Conservation (phyloP, 352 stramenopile species). For the Phytophthora fragariae region DNA sequence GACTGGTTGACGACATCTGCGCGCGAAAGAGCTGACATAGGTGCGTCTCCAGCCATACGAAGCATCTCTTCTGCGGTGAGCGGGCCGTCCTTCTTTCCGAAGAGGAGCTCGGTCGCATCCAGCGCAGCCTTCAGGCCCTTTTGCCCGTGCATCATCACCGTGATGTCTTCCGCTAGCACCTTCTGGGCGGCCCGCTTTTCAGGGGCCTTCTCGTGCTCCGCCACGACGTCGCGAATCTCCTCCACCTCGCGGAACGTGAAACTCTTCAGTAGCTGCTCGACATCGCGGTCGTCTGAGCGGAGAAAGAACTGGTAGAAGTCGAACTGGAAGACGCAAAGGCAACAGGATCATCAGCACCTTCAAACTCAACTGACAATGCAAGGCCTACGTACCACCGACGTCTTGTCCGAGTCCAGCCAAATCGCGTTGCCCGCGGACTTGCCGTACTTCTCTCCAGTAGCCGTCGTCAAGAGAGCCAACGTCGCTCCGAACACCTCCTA, state of each 20-base stretch:
- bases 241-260: conserved; percentile 97
- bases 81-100: conserved; percentile 66
- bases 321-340: conserved; percentile 57
- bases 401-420: conserved; percentile 96
- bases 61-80: conserved; percentile 78
- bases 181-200: conserved; percentile 83
- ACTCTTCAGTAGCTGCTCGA: conserved; percentile 96
- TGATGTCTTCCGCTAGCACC: conserved; percentile 85
- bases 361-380: background rate
- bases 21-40: conserved; percentile 45
- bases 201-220: conserved; percentile 76
- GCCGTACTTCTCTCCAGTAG: conserved; percentile 98
- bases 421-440: conserved; percentile 98
- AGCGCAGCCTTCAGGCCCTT: conserved; percentile 78
- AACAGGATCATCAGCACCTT: background rate
- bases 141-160: conserved; percentile 93
- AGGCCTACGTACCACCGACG: conserved; percentile 92
- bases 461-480: conserved; percentile 97
- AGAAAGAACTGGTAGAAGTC: conserved; percentile 96
- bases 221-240: conserved; percentile 92
- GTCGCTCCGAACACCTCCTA: conserved; percentile 95
- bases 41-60: conserved; percentile 71
- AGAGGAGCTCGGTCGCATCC: conserved; percentile 70
- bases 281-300: conserved; percentile 90
- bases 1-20: conserved; percentile 72